These are phyloP conservation scores for Thalassiosira mediterranea DNA, from an alignment of 352 stramenopile species.

Conservation along the genomic window DNA sequence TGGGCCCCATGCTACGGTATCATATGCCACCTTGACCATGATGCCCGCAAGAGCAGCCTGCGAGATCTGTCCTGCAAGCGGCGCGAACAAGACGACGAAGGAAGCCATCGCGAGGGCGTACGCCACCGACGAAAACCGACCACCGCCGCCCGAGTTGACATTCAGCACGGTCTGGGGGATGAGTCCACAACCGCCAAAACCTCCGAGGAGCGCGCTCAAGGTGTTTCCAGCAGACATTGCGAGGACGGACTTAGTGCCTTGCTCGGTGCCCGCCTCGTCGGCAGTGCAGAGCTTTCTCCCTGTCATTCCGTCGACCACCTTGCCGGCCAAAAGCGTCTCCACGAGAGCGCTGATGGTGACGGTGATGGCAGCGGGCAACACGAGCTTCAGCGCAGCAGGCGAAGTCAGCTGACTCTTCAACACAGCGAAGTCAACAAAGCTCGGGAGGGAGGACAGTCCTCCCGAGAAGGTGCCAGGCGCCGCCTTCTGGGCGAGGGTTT, in stretches of 20 bases:
- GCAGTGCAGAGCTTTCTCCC: slow-evolving; percentile 7
- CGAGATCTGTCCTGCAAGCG: slow-evolving; percentile 42
- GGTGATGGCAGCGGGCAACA: slow-evolving; percentile 39
- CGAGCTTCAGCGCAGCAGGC: slow-evolving; percentile 25
- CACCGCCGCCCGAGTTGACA: slow-evolving; percentile 45
- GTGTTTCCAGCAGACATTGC: slow-evolving; percentile 45
- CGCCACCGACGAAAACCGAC: slow-evolving; percentile 32
- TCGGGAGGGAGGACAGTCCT: slow-evolving; percentile 37
- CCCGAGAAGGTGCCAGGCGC: slow-evolving; percentile 43
- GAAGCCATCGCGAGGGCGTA: slow-evolving; percentile 50
- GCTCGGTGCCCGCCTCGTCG: slow-evolving; percentile 19
- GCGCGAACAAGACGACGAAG: slow-evolving; percentile 45
- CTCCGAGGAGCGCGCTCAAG: slow-evolving; percentile 34
- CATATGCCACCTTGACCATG: slow-evolving; percentile 49
- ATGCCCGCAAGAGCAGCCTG: slow-evolving; percentile 45
- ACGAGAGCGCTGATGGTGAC: slow-evolving; percentile 52
- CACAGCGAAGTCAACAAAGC: slow-evolving; percentile 21
- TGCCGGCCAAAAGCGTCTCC: slow-evolving; percentile 45
- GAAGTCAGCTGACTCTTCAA: slow-evolving; percentile 26
- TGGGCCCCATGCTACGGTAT: slow-evolving; percentile 41
- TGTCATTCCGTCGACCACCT: slow-evolving; percentile 53
- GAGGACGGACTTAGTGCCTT: slow-evolving; percentile 34
- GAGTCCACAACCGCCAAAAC: slow-evolving; percentile 51
- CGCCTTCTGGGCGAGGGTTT: slow-evolving; percentile 26
- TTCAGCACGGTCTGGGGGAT: slow-evolving; percentile 57